Evolutionary conservation across 1,139 yeast genomes (phyloP), one percentile per base, ranked within the genome.

Genomic region (Pichia sp.): DNA sequence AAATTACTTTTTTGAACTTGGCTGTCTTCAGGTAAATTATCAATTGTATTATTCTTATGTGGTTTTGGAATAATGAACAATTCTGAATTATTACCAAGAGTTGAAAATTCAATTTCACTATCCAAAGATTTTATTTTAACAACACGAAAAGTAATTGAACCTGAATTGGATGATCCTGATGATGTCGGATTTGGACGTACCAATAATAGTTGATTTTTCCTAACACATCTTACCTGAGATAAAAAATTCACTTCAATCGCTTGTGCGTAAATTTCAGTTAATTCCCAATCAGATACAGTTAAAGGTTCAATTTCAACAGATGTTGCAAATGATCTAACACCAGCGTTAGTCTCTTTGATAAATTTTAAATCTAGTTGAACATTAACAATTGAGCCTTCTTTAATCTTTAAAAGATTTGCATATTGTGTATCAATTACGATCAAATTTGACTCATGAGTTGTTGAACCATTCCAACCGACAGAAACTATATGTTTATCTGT

Each of bases 271-370:
- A 87, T 70, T 63, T 90, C 96, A 7, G 90, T 87, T 43, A 87
- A 72, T 61, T 91, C 98, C 98, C 98, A 93, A 65, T 93, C 99
- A 5, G 86, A 77, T 3, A 84, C 69, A 0, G 87, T 75, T 36
- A 79, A 69, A 0, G 98, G 98, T 63, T 89, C 97, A 45, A 91
- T 74, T 62, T 80, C 82, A 10, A 91, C 82, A 7, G 82, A 79
- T 13, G 72, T 62, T 18, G 59, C 57, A 36, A 41, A 18, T 58
- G n/a, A 19, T n/a, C 29, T 30, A 6, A 28, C 9, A 11, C 30
- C 41, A 10, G 41, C 18, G 36, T 44, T 44, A 22, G 27, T n/a
- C 18, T 41, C 27, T 34, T 47, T 30, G n/a, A 50, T 33, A 29
- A 72, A 53, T 39, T 65, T 60, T 16, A 74, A 69, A 64, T 73